These are phyloP conservation scores for Dacryopinax primogenitus DNA, from an alignment of 768 basidiomycete genomes.

Conservation along the genomic window DNA sequence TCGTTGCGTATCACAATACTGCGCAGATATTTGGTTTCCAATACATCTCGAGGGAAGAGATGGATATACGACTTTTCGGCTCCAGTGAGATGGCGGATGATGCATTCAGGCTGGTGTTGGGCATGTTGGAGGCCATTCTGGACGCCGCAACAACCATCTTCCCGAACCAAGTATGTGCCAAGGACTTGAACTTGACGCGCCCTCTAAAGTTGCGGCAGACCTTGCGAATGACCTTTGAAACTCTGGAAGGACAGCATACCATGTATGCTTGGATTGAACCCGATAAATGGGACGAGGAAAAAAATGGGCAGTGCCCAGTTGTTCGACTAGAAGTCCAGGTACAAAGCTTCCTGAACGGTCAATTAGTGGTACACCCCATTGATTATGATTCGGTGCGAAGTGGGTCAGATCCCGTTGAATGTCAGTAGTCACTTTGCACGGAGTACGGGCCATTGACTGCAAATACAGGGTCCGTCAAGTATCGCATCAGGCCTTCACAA, in stretches of 20 bases:
- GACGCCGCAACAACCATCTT: slow-evolving; percentile 46
- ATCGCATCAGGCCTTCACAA: background rate
- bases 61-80: slow-evolving; percentile 75
- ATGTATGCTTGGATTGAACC: slow-evolving; percentile 62
- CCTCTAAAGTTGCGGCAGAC: slow-evolving; percentile 30
- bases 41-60: slow-evolving; percentile 73
- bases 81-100: slow-evolving; percentile 45
- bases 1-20: slow-evolving; percentile 81
- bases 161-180: slow-evolving; percentile 47
- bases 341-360: background rate
- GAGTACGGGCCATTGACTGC: background rate
- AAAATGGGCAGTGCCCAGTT: slow-evolving; percentile 13
- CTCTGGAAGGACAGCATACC: slow-evolving; percentile 30
- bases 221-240: slow-evolving; percentile 50
- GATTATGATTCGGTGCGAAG: background rate
- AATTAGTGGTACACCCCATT: background rate
- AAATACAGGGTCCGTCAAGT: background rate
- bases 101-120: slow-evolving; percentile 63
- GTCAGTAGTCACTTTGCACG: background rate
- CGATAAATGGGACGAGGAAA: slow-evolving; percentile 17
- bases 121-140: slow-evolving; percentile 53
- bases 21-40: slow-evolving; percentile 84
- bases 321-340: slow-evolving; percentile 7
- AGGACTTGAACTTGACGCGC: background rate
- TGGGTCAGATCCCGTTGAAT: background rate